Conservation (phyloP, 345 rosid genomes). For the Crucihimalaya himalaica region DNA sequence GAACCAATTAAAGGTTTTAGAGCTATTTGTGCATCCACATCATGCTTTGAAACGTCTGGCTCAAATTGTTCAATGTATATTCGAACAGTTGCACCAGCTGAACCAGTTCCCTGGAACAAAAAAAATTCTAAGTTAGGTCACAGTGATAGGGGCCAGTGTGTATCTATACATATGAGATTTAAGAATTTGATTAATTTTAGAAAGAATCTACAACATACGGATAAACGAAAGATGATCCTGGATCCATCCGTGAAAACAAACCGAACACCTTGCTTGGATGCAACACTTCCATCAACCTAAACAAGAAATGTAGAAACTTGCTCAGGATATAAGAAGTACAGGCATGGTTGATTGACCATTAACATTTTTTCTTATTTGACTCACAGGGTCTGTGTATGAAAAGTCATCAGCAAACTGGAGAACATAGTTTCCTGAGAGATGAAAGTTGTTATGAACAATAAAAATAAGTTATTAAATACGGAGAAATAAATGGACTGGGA, state of each 20-base stretch:
- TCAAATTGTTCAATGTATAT: slow-evolving; percentile 80
- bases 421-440: slow-evolving; percentile 60
- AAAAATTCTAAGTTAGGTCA: slow-evolving; percentile 4
- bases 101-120: slow-evolving; percentile 78
- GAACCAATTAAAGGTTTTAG: slow-evolving; percentile 83
- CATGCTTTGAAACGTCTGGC: slow-evolving; percentile 81
- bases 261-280: slow-evolving; percentile 90
- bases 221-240: slow-evolving; percentile 83
- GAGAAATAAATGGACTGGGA: not conserved
- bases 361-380: slow-evolving; percentile 31
- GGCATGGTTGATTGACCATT: slow-evolving; percentile 1
- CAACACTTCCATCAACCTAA: slow-evolving; percentile 95
- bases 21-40: slow-evolving; percentile 84
- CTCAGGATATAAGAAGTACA: slow-evolving; percentile 11
- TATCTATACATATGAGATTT: slow-evolving; percentile 25
- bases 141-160: not conserved
- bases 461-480: not conserved
- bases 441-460: slow-evolving; percentile 16
- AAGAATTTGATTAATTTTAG: not conserved
- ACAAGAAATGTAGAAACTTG: slow-evolving; percentile 22
- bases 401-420: slow-evolving; percentile 89
- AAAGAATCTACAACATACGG: slow-evolving; percentile 49
- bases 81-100: slow-evolving; percentile 92
- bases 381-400: slow-evolving; percentile 88
- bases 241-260: slow-evolving; percentile 91